These are phyloP conservation scores for Infundibulicybe gibba DNA, from an alignment of 768 basidiomycete species.

Conservation along the genomic window DNA sequence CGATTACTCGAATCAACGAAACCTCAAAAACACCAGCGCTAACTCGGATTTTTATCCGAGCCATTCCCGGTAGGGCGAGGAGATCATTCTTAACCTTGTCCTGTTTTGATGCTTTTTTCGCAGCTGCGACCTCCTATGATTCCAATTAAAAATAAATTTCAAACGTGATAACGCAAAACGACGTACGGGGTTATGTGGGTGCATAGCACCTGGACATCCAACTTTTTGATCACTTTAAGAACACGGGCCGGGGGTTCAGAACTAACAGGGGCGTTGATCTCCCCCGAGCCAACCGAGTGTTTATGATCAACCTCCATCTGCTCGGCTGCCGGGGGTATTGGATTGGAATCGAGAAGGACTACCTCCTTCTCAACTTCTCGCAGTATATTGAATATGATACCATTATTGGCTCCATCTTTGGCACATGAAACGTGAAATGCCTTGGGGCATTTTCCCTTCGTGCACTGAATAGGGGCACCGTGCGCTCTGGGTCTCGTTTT, in stretches of 20 bases:
- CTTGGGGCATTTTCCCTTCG: constrained; percentile 89
- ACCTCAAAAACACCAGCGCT: constrained; percentile 87
- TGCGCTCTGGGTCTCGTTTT: constrained; percentile 63
- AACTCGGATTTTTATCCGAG: constrained; percentile 81
- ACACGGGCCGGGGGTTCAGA: constrained; percentile 22
- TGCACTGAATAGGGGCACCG: constrained; percentile 88
- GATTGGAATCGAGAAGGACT: constrained; percentile 36
- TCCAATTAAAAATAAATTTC: constrained; percentile 1
- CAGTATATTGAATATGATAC: constrained; percentile 58
- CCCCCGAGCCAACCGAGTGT: constrained; percentile 5
- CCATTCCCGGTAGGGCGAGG: constrained; percentile 62
- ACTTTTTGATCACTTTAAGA: constrained; percentile 70
- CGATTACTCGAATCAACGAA: constrained; percentile 65
- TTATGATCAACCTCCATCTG: constrained; percentile 29
- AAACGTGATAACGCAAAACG: not conserved
- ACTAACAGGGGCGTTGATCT: not conserved
- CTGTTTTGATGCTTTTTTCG: constrained; percentile 71
- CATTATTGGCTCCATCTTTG: constrained; percentile 43
- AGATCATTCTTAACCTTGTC: constrained; percentile 72
- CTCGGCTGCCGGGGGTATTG: constrained; percentile 6
- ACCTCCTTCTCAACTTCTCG: constrained; percentile 81
- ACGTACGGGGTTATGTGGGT: constrained; percentile 90
- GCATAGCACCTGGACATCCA: constrained; percentile 75
- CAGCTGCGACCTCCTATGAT: constrained; percentile 65
- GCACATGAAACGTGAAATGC: constrained; percentile 96